Conservation (phyloP, 1,284 basidiomycete species). For the Sanghuangporus sanghuang region DNA sequence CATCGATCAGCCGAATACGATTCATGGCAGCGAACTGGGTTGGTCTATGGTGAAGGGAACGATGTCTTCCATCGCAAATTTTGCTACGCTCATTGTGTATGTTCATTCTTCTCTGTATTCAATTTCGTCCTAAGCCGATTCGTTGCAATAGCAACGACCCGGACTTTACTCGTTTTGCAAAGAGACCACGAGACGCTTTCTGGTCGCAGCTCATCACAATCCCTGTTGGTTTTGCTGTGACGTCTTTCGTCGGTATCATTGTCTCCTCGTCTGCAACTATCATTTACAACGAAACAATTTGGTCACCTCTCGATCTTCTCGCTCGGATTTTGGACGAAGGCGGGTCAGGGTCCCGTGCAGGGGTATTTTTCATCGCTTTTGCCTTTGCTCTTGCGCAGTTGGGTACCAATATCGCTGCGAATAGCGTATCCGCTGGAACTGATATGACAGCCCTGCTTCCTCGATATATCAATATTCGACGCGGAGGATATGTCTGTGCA, state of each 20-base stretch:
- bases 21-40: conserved; percentile 66
- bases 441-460: conserved; percentile 80
- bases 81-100: conserved; percentile 69
- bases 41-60: conserved; percentile 79
- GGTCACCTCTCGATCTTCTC: conserved; percentile 76
- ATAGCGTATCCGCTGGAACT: conserved; percentile 81
- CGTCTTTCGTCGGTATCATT: conserved; percentile 81
- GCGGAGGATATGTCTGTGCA: conserved; percentile 77
- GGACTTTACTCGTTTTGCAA: conserved; percentile 74
- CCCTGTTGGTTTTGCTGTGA: conserved; percentile 71
- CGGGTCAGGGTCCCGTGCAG: conserved; percentile 7
- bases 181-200: conserved; percentile 59
- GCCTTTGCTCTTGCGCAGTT: conserved; percentile 74
- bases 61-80: conserved; percentile 78
- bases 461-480: conserved; percentile 81
- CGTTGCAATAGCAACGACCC: conserved; percentile 56
- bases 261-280: conserved; percentile 75
- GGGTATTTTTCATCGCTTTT: conserved; percentile 69
- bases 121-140: conserved; percentile 4
- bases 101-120: conserved; percentile 22
- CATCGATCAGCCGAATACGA: conserved; percentile 56
- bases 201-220: conserved; percentile 71
- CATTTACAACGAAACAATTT: conserved; percentile 75
- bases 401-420: conserved; percentile 77
- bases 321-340: conserved; percentile 58